These are phyloP conservation scores for Pseudogymnoascus sp. DNA, from an alignment of 2,329 filamentous ascomycete genomes.

Conservation along the genomic window DNA sequence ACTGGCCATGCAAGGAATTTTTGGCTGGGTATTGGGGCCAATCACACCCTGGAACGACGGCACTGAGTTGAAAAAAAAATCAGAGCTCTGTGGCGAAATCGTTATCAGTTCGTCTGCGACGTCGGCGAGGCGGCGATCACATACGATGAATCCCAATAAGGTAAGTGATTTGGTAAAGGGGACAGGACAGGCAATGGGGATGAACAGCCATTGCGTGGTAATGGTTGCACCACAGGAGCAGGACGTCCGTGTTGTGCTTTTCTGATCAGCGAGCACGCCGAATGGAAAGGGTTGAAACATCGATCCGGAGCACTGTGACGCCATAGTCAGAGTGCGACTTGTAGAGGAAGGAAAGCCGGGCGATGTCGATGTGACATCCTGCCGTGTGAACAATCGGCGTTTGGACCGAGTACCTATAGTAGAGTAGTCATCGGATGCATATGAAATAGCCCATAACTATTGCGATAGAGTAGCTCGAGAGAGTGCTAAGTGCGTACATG, in stretches of 20 bases:
- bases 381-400: not conserved
- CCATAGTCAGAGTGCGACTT: not conserved
- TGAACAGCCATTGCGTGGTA: not conserved
- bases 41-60: not conserved
- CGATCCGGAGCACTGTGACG: not conserved
- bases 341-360: not conserved
- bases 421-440: not conserved
- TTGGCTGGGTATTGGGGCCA: not conserved
- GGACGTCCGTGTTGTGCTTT: not conserved
- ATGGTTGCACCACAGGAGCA: not conserved
- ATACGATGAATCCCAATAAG: not conserved
- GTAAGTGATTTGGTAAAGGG: not conserved
- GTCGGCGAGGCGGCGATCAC: not conserved
- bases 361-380: not conserved
- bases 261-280: not conserved
- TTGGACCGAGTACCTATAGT: not conserved
- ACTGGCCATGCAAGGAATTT: conserved; percentile 1
- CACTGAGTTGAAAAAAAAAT: not conserved
- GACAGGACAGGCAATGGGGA: not conserved
- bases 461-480: not conserved
- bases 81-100: not conserved
- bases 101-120: conserved; percentile 4
- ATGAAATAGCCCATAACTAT: not conserved
- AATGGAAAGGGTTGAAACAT: not conserved
- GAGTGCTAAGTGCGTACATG: not conserved